Evolutionary conservation across 306 rosid species (phyloP).

Genomic region (Calophaca sinica): DNA sequence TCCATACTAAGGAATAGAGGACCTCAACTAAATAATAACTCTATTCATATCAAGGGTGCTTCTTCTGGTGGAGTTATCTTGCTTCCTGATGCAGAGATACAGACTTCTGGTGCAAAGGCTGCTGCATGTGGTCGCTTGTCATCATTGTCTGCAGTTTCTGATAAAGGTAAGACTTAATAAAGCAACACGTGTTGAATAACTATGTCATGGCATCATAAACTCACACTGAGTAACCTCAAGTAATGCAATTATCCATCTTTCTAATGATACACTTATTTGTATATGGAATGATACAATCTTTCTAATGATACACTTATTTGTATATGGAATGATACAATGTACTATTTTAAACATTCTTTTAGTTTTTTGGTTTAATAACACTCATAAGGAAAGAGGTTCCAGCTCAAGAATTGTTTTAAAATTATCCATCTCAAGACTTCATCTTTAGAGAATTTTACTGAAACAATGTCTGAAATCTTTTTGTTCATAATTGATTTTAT

Average conservation of each 20-base stretch:
- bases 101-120: constrained; percentile 92
- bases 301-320: constrained; percentile 12
- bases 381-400: constrained; percentile 24
- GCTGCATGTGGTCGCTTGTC: constrained; percentile 88
- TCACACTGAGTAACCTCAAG: constrained; percentile 23
- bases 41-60: constrained; percentile 60
- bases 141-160: constrained; percentile 74
- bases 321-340: background rate
- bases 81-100: constrained; percentile 77
- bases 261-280: constrained; percentile 2
- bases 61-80: constrained; percentile 68
- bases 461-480: constrained; percentile 15
- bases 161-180: constrained; percentile 63
- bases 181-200: constrained; percentile 33
- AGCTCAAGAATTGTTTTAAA: constrained; percentile 2
- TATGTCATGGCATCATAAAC: constrained; percentile 4
- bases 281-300: background rate
- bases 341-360: constrained; percentile 7
- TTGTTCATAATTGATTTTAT: constrained; percentile 21
- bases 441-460: constrained; percentile 7
- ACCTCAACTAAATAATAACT: constrained; percentile 28
- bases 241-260: constrained; percentile 24
- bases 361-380: constrained; percentile 22
- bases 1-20: background rate
- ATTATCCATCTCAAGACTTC: constrained; percentile 8